Conservation (phyloP, 805 yeast genomes). For the Saturnispora sekii region DNA sequence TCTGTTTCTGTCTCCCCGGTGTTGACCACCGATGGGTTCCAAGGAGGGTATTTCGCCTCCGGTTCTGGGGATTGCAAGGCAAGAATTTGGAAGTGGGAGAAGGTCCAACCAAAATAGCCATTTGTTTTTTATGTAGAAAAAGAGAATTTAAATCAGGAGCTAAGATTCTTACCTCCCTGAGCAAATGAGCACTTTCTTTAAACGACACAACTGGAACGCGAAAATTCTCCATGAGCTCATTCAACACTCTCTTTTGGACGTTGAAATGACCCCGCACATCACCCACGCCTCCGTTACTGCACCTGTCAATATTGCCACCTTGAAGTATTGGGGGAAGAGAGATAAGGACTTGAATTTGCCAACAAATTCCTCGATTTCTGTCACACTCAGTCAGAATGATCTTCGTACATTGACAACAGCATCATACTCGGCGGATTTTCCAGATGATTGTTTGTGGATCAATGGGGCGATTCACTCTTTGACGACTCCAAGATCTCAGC, state of each 20-base stretch:
- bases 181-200: neutral
- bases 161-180: neutral
- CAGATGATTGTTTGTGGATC: slow-evolving; percentile 65
- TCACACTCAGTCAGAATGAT: slow-evolving; percentile 85
- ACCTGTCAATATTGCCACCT: slow-evolving; percentile 96
- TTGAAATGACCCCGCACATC: neutral
- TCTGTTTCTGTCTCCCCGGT: slow-evolving; percentile 86
- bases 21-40: slow-evolving; percentile 44
- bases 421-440: slow-evolving; percentile 48
- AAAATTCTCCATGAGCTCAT: neutral
- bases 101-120: slow-evolving; percentile 10
- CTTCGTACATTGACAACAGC: slow-evolving; percentile 88
- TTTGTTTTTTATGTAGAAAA: slow-evolving; percentile 3
- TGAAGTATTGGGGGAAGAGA: slow-evolving; percentile 98
- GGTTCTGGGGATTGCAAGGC: slow-evolving; percentile 98
- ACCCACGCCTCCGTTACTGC: slow-evolving; percentile 76
- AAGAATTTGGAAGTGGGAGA: slow-evolving; percentile 87
- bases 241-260: neutral
- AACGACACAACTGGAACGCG: too few species aligned
- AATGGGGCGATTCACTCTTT: slow-evolving; percentile 79
- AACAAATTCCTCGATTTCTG: slow-evolving; percentile 92
- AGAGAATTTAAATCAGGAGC: neutral
- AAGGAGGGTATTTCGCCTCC: slow-evolving; percentile 85
- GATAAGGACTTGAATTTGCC: slow-evolving; percentile 84
- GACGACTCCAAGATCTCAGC: slow-evolving; percentile 50